These are phyloP conservation scores for Rhododendron kiyosumense DNA, from an alignment of 148 eudicot species.

Conservation along the genomic window DNA sequence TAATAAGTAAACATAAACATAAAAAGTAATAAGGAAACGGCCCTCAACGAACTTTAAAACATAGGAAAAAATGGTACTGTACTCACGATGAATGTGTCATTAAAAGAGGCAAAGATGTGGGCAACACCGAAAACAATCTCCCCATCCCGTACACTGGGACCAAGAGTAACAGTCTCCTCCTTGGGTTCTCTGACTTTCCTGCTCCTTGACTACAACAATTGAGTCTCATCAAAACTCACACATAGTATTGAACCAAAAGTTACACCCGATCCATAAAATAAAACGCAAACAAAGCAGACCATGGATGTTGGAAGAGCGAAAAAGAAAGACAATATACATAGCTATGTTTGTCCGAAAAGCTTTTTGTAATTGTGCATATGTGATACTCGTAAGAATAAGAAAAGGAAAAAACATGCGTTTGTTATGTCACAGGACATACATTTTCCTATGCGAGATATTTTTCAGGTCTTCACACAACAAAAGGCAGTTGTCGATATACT, in stretches of 20 bases:
- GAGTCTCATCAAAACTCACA: background rate
- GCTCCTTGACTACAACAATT: constrained; percentile 13
- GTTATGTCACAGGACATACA: background rate
- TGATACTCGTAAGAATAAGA: background rate
- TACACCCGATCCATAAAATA: background rate
- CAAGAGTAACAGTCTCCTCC: constrained; percentile 69
- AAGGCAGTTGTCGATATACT: too few species aligned
- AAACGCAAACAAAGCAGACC: background rate
- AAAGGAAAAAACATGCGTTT: background rate
- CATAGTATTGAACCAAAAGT: background rate
- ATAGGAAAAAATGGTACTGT: background rate
- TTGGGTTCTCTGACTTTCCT: constrained; percentile 77
- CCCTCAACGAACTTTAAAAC: too few species aligned
- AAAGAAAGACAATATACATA: too few species aligned
- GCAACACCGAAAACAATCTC: constrained; percentile 82
- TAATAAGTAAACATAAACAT: background rate
- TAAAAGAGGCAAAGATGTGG: constrained; percentile 84
- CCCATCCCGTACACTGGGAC: constrained; percentile 69
- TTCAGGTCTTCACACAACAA: too few species aligned
- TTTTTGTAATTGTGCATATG: background rate
- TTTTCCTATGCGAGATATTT: background rate
- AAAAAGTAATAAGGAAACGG: too few species aligned
- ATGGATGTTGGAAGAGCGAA: too few species aligned
- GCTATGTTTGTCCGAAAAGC: background rate
- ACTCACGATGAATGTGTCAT: constrained; percentile 84